Evolutionary conservation across 2,329 filamentous ascomycete species (phyloP), one percentile per base, ranked within the genome.

Genomic region (Chaetothyriales sp.): DNA sequence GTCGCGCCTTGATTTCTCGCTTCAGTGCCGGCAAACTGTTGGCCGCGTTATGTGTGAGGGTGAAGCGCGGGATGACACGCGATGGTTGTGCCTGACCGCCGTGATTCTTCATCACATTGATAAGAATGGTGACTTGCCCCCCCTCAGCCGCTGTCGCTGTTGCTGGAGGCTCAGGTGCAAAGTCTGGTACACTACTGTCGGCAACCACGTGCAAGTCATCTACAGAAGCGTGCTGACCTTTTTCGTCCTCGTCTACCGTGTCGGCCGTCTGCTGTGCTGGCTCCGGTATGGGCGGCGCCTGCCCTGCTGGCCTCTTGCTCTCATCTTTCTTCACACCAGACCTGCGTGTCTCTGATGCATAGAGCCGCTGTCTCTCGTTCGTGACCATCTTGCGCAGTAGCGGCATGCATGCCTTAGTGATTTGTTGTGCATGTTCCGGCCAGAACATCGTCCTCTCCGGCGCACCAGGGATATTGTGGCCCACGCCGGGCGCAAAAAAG

Each of bases 361-460:
- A 79, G 58, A 74, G 68, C 39, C 76, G 66, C 59, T 79, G 76
- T 20, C 76, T 67, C 60, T 79, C 76, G 52, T 79, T 79, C 15
- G 75, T 78, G 10, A 79, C 75, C 74, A 79, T 78, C 20, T 76
- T 67, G 51, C 76, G 64, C 52, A 79, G 65, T 45, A 79, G 61
- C 10, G 75, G 76, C 54, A 75, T 78, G n/a, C 77, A 71, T 19
- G 77, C 63, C n/a, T 71, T 68, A 43, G 79, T 74, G 47, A 79
- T 75, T 53, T 73, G 72, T 51, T 75, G 73, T 47, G 70, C 70
- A 55, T 79, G 74, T 46, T 67, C 65, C 2, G 76, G 76, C 76
- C 76, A 79, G 12, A 73, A 63, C 50, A 74, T 66, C 6, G 68
- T 68, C 43, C 70, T 60, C 19, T 68, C 64, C 32, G 72, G 69